Evolutionary conservation across 148 eudicot genomes (phyloP), one percentile per base, ranked within the genome.

Genomic region (Rhododendron kiyosumense): DNA sequence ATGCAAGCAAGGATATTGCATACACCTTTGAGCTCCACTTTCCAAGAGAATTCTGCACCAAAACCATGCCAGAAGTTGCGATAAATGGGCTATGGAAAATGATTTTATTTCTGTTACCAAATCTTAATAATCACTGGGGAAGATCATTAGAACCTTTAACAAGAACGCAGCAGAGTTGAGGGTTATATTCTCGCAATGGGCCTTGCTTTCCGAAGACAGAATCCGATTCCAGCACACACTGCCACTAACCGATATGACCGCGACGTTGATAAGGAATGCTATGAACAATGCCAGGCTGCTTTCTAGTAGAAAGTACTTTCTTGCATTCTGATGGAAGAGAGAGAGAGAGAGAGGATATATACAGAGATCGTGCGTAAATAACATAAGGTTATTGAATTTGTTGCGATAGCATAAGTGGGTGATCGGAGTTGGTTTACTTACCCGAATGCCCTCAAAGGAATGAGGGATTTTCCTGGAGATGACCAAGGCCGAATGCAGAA

Each of bases 91-190:
- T 71, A 71, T 14, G 8, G 38, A 30, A 12, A 71, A 30, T 0
- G 38, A 71, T 71, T 71, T 30, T 14, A 10, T 65, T 65, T 65
- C 30, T n/a, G 73, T n/a, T 65, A 65, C 30, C 3, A n/a, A 65
- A 73, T 30, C 28, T 20, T 38, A 78, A 78, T 46, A 8, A 46
- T 45, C 34, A 46, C 5, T 5, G n/a, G 22, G 78, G 48, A 11
- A 79, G 11, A 78, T 57, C 9, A 18, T n/a, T 12, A 26, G 26
- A 14, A 79, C 83, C 87, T 85, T 85, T 2, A 85, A 75, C 77
- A 85, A 63, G 83, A 85, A 48, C 46, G 87, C 78, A 11, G 87
- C 87, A 1, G 87, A 85, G 20, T 79, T 71, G n/a, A 85, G 87
- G 79, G 83, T 63, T 36, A 85, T 79, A 26, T 46, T 11, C n/a